These are phyloP conservation scores for Aspergillus viridinutans DNA, from an alignment of 2,329 filamentous ascomycete species.

Conservation along the genomic window DNA sequence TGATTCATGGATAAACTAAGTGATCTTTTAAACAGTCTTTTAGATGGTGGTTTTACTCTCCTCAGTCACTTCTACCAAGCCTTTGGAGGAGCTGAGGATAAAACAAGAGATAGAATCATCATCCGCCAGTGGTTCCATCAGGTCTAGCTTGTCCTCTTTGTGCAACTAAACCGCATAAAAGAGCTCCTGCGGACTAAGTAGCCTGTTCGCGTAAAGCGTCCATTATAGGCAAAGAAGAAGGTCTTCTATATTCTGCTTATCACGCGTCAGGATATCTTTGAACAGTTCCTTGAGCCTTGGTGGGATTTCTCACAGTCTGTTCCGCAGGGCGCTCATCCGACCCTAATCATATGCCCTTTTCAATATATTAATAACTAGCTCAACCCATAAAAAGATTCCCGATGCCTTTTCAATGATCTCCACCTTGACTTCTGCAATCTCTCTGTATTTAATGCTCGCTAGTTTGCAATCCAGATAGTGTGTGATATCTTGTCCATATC, in stretches of 20 bases:
- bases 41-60: too few species aligned
- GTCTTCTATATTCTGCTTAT: slow-evolving; percentile 38
- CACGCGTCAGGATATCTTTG: slow-evolving; percentile 46
- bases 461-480: slow-evolving; percentile 33
- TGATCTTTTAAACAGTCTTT: slow-evolving; percentile 21
- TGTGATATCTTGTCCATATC: slow-evolving; percentile 35
- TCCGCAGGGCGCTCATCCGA: slow-evolving; percentile 23
- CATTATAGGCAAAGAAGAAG: slow-evolving; percentile 49
- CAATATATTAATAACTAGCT: slow-evolving; percentile 42
- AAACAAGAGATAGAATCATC: background rate
- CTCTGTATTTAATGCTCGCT: slow-evolving; percentile 18
- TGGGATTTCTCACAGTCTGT: slow-evolving; percentile 39
- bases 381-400: slow-evolving; percentile 46
- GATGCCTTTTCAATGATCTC: slow-evolving; percentile 35
- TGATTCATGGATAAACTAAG: slow-evolving; percentile 38
- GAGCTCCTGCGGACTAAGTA: background rate
- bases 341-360: slow-evolving; percentile 36
- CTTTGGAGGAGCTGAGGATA: slow-evolving; percentile 27
- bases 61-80: slow-evolving; percentile 26
- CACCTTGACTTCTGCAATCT: slow-evolving; percentile 20
- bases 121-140: too few species aligned
- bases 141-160: too few species aligned
- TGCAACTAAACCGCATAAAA: slow-evolving; percentile 1
- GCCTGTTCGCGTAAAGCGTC: slow-evolving; percentile 46
- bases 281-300: slow-evolving; percentile 47